Percentiles rank a stretch among this genome's conserved stretches.
Conservation (phyloP, 2,329 filamentous ascomycete species). For the Fusarium torulosum region DNA sequence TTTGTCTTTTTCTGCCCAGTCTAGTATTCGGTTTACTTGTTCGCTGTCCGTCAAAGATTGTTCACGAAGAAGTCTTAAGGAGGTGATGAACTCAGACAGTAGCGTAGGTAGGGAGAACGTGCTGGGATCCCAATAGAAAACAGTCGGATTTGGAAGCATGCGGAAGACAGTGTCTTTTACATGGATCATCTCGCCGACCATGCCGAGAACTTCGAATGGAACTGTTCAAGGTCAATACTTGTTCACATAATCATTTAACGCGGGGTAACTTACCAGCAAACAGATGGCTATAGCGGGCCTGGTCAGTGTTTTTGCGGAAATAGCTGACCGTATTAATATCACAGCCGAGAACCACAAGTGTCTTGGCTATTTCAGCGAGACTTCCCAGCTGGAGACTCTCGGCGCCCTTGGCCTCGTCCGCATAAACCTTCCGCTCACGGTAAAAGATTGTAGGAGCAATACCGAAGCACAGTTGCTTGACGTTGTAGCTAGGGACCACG, state of each 20-base stretch:
- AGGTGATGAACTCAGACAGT: conserved; percentile 21
- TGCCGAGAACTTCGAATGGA: conserved; percentile 53
- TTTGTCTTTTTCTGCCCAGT: conserved; percentile 27
- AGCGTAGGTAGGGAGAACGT: conserved; percentile 32
- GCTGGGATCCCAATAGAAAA: conserved; percentile 39
- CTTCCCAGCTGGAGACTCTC: conserved; percentile 52
- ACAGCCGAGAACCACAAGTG: conserved; percentile 56
- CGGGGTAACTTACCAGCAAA: conserved; percentile 30
- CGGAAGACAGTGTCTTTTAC: conserved; percentile 55
- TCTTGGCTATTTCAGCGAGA: conserved; percentile 52
- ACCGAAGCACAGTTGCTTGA: conserved; percentile 58
- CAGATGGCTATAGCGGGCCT: conserved; percentile 34
- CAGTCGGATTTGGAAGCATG: conserved; percentile 58
- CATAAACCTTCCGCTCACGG: conserved; percentile 40
- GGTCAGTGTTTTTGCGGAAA: conserved; percentile 43
- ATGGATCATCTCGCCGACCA: conserved; percentile 55
- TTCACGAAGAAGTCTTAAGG: neutral
- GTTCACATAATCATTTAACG: accelerated
- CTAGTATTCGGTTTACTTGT: conserved; percentile 18
- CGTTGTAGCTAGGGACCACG: conserved; percentile 52
- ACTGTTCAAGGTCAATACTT: neutral
- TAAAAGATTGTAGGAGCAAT: conserved; percentile 56
- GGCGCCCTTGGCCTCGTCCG: conserved; percentile 36
- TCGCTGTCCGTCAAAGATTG: neutral
- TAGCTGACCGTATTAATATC: conserved; percentile 51